Percentiles rank a stretch among this genome's conserved stretches.
Conservation (phyloP, 768 basidiomycete species). For the Rubroboletus satanas region DNA sequence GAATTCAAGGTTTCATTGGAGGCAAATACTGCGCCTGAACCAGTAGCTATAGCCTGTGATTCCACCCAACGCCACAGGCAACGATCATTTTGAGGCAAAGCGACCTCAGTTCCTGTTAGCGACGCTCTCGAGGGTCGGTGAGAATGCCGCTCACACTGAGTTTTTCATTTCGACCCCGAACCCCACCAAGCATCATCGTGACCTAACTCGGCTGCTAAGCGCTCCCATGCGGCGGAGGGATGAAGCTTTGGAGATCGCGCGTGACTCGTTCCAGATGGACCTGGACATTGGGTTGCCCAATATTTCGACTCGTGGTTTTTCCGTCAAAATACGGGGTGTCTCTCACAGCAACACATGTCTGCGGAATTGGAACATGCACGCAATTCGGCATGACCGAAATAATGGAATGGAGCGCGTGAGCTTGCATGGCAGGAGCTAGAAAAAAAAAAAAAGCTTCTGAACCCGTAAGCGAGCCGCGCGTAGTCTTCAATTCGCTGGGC, state of each 20-base stretch:
- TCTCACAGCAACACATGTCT: too few species aligned
- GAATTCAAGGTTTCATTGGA: slow-evolving; percentile 8
- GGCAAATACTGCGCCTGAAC: slow-evolving; percentile 5
- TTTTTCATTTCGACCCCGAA: neutral
- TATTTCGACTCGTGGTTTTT: neutral
- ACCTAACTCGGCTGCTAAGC: neutral
- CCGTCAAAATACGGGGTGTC: too few species aligned
- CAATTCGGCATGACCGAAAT: too few species aligned
- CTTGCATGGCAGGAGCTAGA: too few species aligned
- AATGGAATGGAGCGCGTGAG: too few species aligned
- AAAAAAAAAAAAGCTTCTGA: too few species aligned
- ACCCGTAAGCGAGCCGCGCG: too few species aligned
- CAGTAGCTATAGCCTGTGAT: neutral
- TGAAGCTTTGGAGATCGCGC: neutral
- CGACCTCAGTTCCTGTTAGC: slow-evolving; percentile 6
- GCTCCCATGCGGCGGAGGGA: neutral
- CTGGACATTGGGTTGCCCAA: too few species aligned
- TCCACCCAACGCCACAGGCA: slow-evolving; percentile 15
- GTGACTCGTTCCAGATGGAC: neutral
- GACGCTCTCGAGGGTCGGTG: neutral
- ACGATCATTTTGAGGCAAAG: slow-evolving; percentile 6
- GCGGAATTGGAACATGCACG: too few species aligned
- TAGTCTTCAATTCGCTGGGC: too few species aligned
- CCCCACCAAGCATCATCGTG: neutral
- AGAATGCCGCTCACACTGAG: neutral